Conservation (phyloP, 352 stramenopile genomes). For the Peronospora destructor region DNA sequence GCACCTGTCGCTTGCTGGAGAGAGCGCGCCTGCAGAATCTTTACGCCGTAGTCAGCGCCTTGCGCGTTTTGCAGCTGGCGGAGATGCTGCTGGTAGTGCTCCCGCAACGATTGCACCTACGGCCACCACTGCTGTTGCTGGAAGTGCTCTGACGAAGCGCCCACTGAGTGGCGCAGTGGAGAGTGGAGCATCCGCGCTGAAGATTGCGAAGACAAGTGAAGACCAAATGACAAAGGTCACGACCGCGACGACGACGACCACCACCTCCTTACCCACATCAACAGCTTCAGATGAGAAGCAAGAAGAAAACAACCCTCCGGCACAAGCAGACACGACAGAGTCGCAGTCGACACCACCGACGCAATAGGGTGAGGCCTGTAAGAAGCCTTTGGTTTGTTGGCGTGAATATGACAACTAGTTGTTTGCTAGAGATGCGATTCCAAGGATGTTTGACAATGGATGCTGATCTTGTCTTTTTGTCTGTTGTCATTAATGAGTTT, state of each 20-base stretch:
- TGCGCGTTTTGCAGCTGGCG: slow-evolving; percentile 34
- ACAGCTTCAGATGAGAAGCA: slow-evolving; percentile 26
- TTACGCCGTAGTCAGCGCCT: slow-evolving; percentile 46
- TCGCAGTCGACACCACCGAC: slow-evolving; percentile 18
- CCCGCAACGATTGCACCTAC: background rate
- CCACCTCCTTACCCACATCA: slow-evolving; percentile 10
- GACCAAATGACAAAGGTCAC: slow-evolving; percentile 27
- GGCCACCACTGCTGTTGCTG: slow-evolving; percentile 2
- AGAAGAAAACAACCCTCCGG: slow-evolving; percentile 25
- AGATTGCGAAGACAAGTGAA: slow-evolving; percentile 39
- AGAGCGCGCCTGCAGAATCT: slow-evolving; percentile 24
- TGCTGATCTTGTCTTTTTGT: background rate
- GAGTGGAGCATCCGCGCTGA: slow-evolving; percentile 22
- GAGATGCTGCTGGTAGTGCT: slow-evolving; percentile 12
- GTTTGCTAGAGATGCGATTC: slow-evolving; percentile 6
- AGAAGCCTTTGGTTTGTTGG: slow-evolving; percentile 12
- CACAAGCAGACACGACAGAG: slow-evolving; percentile 17
- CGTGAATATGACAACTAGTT: slow-evolving; percentile 20
- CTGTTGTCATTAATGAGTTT: background rate
- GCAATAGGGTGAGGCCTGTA: slow-evolving; percentile 10
- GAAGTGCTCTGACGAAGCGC: slow-evolving; percentile 29
- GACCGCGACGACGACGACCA: slow-evolving; percentile 15
- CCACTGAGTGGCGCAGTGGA: slow-evolving; percentile 30
- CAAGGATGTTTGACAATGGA: background rate
- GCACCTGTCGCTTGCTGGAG: slow-evolving; percentile 20